Evolutionary conservation across 495 filamentous ascomycete genomes (phyloP).

Genomic region (Penicillium robsamsonii): DNA sequence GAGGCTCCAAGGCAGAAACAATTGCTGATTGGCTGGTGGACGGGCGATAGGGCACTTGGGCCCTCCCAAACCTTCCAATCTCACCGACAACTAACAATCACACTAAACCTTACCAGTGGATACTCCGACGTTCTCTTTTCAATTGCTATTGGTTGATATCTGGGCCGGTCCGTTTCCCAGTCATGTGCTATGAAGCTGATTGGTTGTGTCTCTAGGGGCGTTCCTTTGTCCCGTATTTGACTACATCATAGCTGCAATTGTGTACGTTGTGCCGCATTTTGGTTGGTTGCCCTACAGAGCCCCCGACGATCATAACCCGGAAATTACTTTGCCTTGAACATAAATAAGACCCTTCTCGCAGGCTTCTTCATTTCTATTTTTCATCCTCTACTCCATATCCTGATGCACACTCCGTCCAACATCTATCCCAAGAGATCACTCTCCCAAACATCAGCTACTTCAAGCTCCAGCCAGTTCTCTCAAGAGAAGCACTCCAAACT

Average conservation of each 20-base stretch:
- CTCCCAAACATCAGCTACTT: conserved; percentile 28
- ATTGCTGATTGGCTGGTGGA: conserved; percentile 1
- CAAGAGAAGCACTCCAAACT: conserved; percentile 12
- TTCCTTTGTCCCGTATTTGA: neutral
- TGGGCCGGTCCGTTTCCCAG: no score
- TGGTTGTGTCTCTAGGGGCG: neutral
- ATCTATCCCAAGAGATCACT: conserved; percentile 21
- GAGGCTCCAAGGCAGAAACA: conserved; percentile 8
- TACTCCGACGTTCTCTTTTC: neutral
- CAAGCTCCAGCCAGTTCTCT: conserved; percentile 21
- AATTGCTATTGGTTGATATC: neutral
- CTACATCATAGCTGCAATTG: neutral
- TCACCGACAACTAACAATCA: conserved; percentile 3
- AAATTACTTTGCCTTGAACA: conserved; percentile 4
- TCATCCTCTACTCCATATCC: neutral
- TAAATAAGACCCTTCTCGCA: conserved; percentile 15
- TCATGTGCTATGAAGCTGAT: neutral
- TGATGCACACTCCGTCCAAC: conserved; percentile 25
- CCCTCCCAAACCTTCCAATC: neutral
- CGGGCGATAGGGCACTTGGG: conserved; percentile 2
- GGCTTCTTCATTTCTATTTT: neutral
- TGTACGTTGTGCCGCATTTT: conserved; percentile 7
- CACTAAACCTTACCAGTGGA: conserved; percentile 7
- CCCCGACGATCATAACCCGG: conserved; percentile 15
- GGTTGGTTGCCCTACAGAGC: conserved; percentile 30